Evolutionary conservation across 2,329 filamentous ascomycete genomes (phyloP), one percentile per base, ranked within the genome.

Genomic region (Sporothrix protearum): DNA sequence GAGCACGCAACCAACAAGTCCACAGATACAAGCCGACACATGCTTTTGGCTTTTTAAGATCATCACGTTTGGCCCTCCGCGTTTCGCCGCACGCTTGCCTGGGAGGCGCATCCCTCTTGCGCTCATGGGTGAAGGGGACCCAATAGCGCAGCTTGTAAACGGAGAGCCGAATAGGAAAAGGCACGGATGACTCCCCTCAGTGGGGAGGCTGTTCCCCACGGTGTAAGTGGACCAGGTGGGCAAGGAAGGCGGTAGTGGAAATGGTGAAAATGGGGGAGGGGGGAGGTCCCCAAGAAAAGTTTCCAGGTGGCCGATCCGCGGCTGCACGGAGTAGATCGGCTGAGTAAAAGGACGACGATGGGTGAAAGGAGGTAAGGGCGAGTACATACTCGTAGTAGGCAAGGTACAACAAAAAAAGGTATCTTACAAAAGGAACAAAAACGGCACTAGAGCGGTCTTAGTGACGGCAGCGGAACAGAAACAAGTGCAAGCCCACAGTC

Each of bases 321-420:
- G 73, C 69, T 75, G 70, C 73, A 73, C 73, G 73, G 73, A 73
- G 71, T 55, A 72, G 63, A 45, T 73, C 70, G 73, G 72, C 71
- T 72, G 72, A 57, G 69, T 68, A 42, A 73, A 69, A 51, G 36
- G 19, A 19, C 28, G 53, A 59, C 59, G 22, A 16, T 22, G 22
- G 55, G 59, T 64, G 59, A 64, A 64, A 45, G 55, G 16, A 57
- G 55, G 55, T 7, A 36, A n/a, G 19, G 16, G 55, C 16, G 53
- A 33, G 6, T 53, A 53, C 9, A 53, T 9, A n/a, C 12, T 53
- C 10, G 4, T 53, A 61, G 25, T 14, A 33, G n/a, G 28, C 33
- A 4, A 8, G 10, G n/a, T n/a, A n/a, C n/a, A n/a, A n/a, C n/a
- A n/a, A n/a, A n/a, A n/a, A n/a, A n/a, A n/a, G n/a, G n/a, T n/a